Evolutionary conservation across 2,329 filamentous ascomycete genomes (phyloP), one percentile per base, ranked within the genome.

Genomic region (Phialocephala sp.): DNA sequence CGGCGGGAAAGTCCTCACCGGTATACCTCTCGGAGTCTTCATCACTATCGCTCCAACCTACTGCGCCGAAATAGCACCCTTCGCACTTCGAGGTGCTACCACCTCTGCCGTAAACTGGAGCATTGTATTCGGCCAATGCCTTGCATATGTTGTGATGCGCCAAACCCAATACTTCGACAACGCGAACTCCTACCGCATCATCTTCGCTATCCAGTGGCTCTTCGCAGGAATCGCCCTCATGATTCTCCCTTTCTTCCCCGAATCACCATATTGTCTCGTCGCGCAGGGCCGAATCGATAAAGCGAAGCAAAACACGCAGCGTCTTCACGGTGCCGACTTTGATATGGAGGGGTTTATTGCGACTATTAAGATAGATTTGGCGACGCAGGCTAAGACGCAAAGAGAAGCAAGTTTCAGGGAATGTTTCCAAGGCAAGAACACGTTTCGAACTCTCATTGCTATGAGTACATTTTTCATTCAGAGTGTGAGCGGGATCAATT

Each of bases 1-100:
- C 4, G 80, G 79, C 1, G 81, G 79, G 22, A 81, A 84, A 70
- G 80, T 83, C 35, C 76, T 84, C 22, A 81, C 79, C 45, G 80
- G 82, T 56, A 77, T 84, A 54, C 82, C 82, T 2, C 83, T 82
- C 78, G 82, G 82, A 41, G 79, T 83, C 4, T 84, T 83, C 74
- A 80, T 83, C 72, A 83, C 82, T 0, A 69, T 70, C 32, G 68
- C 70, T 14, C 70, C 70, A 22, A 68, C 70, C 1, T 72, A 72
- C 61, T 69, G 67, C 47, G 60, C 70, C 14, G 70, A 72, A 41
- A 66, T 72, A 43, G 70, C 69, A 27, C 70, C 70, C 4, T 57
- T 71, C 11, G 57, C 66, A 4, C 65, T 72, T 43, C 69, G 70
- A 59, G 70, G 70, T 5, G 65, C 69, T 24, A 61, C 68, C 1